Evolutionary conservation across 1,284 basidiomycete genomes (phyloP).

Genomic region (Fistulina hepatica): DNA sequence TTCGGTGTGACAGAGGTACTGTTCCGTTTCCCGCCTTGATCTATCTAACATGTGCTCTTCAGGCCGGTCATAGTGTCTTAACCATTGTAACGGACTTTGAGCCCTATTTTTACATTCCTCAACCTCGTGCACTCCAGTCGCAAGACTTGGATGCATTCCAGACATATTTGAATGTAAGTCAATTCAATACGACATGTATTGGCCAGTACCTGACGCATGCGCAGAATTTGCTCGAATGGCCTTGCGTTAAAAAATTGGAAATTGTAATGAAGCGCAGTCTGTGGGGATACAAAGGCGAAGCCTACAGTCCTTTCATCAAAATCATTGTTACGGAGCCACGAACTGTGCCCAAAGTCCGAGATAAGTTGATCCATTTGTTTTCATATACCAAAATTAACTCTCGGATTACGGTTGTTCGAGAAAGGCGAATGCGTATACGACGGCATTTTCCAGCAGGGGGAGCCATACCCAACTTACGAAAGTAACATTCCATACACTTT

Average conservation of each 20-base stretch:
- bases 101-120: constrained; percentile 86
- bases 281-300: constrained; percentile 83
- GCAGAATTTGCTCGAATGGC: constrained; percentile 17
- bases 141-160: constrained; percentile 58
- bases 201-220: constrained; percentile 7
- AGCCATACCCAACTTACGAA: constrained; percentile 63
- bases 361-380: constrained; percentile 42
- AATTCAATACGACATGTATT: constrained; percentile 3
- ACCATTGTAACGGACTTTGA: constrained; percentile 72
- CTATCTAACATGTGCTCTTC: constrained; percentile 10
- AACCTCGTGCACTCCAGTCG: constrained; percentile 70
- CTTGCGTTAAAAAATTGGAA: constrained; percentile 44
- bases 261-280: constrained; percentile 63
- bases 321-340: constrained; percentile 66
- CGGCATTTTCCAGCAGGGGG: constrained; percentile 46
- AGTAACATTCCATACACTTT: constrained; percentile 85
- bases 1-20: constrained; percentile 81
- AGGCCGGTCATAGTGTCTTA: constrained; percentile 83
- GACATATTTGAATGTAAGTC: constrained; percentile 68
- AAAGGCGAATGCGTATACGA: constrained; percentile 69
- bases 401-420: constrained; percentile 70
- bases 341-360: constrained; percentile 78
- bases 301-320: constrained; percentile 72
- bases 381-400: neutral
- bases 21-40: neutral